These are phyloP conservation scores for Tylopilus orsonianus DNA, from an alignment of 1,284 basidiomycete genomes.

Conservation along the genomic window DNA sequence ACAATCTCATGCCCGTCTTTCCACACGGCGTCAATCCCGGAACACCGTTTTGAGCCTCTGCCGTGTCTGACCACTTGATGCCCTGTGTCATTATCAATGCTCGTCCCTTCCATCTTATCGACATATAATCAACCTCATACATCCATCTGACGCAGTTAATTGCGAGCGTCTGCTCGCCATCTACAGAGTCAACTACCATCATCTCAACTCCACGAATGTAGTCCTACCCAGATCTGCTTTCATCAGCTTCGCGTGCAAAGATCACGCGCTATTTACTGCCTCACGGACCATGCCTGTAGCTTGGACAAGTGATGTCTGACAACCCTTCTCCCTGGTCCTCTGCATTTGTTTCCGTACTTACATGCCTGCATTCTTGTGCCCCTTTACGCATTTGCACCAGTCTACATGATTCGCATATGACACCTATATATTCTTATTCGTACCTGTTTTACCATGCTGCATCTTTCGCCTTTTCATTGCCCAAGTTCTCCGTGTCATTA, in stretches of 20 bases:
- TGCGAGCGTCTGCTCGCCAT: slow-evolving; percentile 20
- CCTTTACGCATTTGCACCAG: slow-evolving; percentile 17
- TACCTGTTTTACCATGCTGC: slow-evolving; percentile 10
- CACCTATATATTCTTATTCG: slow-evolving; percentile 12
- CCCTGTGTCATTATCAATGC: slow-evolving; percentile 9
- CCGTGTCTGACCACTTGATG: not conserved
- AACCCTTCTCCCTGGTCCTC: slow-evolving; percentile 1
- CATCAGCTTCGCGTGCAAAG: slow-evolving; percentile 17
- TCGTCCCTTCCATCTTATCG: slow-evolving; percentile 27
- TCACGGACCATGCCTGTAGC: slow-evolving; percentile 32
- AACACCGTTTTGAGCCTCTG: slow-evolving; percentile 17
- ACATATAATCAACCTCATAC: slow-evolving; percentile 32
- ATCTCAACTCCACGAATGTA: slow-evolving; percentile 34
- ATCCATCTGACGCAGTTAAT: slow-evolving; percentile 35
- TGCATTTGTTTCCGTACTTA: slow-evolving; percentile 19
- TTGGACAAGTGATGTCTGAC: slow-evolving; percentile 30
- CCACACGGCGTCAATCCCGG: slow-evolving; percentile 26
- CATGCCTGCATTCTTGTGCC: slow-evolving; percentile 29
- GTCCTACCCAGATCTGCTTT: slow-evolving; percentile 24
- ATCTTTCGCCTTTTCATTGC: slow-evolving; percentile 1
- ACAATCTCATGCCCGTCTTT: slow-evolving; percentile 61
- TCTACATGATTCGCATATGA: slow-evolving; percentile 25
- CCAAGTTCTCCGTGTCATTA: slow-evolving; percentile 3
- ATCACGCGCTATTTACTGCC: slow-evolving; percentile 16
- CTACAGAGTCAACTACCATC: slow-evolving; percentile 21